Evolutionary conservation across 257 asterid genomes (phyloP), one percentile per base, ranked within the genome.

Genomic region (Solanum habrochaites): DNA sequence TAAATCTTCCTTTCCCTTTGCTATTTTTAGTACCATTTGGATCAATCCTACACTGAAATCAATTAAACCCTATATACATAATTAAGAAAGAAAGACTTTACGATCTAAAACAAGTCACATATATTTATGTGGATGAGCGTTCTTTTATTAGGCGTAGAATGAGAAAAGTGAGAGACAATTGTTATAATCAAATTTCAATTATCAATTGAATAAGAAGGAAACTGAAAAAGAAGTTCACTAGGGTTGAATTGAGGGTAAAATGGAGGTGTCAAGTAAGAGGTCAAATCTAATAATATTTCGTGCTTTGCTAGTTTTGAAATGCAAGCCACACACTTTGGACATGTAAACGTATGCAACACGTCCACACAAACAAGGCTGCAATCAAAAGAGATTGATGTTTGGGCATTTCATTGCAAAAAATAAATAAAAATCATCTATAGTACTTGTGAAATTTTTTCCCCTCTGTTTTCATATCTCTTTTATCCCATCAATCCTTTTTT

Each of bases 251-350:
- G 66, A 16, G 40, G 64, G 83, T 12, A 4, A 43, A 77, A 43
- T 16, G 39, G 83, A 42, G 83, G 84, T 80, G 85, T 80, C 85
- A 29, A 80, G 32, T 49, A 81, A 67, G 85, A 81, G 45, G 85
- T 81, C 85, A 81, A 81, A 81, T 81, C 85, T 81, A 81, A 81
- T 81, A 81, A 81, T 81, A 81, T 47, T 29, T 80, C 84, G 27
- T 47, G 64, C 15, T 43, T 77, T 77, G 39, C 43, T 77, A 43
- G 64, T 25, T 80, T 80, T 80, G 67, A 80, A 80, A 80, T 45
- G 84, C 42, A 78, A 78, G 67, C 67, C 84, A 81, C 49, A 49
- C 43, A 11, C 85, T 49, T 29, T 49, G 20, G 69, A 81, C 85
- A 29, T 81, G 69, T 49, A 81, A 29, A 81, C 85, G 85, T 81